Evolutionary conservation across 2,329 filamentous ascomycete species (phyloP).

Genomic region (Pseudogymnoascus sp.): DNA sequence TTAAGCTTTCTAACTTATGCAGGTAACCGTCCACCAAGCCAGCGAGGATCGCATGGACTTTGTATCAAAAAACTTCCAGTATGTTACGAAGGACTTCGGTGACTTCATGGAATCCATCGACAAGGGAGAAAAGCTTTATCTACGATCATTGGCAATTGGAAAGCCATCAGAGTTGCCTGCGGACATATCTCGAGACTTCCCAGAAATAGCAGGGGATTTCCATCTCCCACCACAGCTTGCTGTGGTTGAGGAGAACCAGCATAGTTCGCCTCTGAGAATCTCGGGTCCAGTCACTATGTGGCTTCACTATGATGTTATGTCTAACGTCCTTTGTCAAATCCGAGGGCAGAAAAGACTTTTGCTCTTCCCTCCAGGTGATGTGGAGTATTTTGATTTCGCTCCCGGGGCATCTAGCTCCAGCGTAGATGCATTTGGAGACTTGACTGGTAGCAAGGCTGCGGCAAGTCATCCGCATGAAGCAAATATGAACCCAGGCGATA

Average conservation of each 20-base stretch:
- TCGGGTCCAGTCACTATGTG: conserved; percentile 78
- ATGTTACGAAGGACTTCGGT: conserved; percentile 58
- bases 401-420: conserved; percentile 75
- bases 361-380: conserved; percentile 71
- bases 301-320: conserved; percentile 88
- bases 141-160: conserved; percentile 65
- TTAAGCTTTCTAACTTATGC: conserved; percentile 13
- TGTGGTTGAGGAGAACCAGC: conserved; percentile 51
- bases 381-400: conserved; percentile 59
- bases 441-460: conserved; percentile 33
- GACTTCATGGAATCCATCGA: conserved; percentile 55
- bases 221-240: conserved; percentile 52
- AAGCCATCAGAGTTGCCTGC: conserved; percentile 62
- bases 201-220: conserved; percentile 61
- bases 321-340: conserved; percentile 78
- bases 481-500: conserved; percentile 59
- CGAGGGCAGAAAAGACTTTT: conserved; percentile 63
- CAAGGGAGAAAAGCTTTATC: conserved; percentile 57
- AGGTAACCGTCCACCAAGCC: conserved; percentile 69
- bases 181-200: conserved; percentile 63
- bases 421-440: conserved; percentile 56
- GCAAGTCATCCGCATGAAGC: conserved; percentile 59
- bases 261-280: conserved; percentile 72
- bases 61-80: conserved; percentile 72
- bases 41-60: conserved; percentile 65